Base-by-base conservation (phyloP, 257 asterid species). In the Primulina eburnea region DNA sequence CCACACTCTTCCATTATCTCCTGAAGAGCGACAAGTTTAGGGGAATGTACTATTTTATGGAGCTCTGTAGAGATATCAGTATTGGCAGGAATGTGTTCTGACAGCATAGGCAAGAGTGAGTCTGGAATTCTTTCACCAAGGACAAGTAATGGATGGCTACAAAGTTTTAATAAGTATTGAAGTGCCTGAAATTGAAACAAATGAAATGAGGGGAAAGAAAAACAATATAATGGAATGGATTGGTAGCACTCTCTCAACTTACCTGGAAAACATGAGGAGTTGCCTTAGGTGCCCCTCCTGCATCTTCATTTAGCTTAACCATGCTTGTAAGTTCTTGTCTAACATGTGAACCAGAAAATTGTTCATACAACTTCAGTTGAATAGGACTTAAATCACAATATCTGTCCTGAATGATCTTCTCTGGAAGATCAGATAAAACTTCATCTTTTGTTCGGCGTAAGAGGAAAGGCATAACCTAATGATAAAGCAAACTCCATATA, bases 1-100 rank as follows among this genome's bases (percentile, higher is more conserved):
- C 97, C 99, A 80, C 99, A 94, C 90, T 94, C 99, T 81, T 92
- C 97, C 82, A 94, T 90, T 70, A 94, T 94, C 92, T 94, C 97
- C 82, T 89, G 91, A 79, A 94, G 96, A 47, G 99, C 99, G 28
- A 91, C 90, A 68, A 94, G 91, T 83, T 94, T 94, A 28, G 99
- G 99, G 64, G 99, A 94, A 73, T 94, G 99, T 55, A 84, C 89
- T 57, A 86, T 77, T 70, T 86, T 87, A 80, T 91, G 99, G 70
- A 94, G 92, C 80, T 91, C 99, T 30, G 96, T 75, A 64, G 82
- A 79, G 17, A 83, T 76, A 76, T 88, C 91, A 59, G 90, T 67
- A 77, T 77, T 85, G 58, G 85, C 80, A 77, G 97, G 92, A 77
- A 86, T 78, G 77, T 81, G 85, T 76, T 88, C 97, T n/a, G 96